Evolutionary conservation across 768 basidiomycete genomes (phyloP).

Genomic region (Macrocybe gigantea): DNA sequence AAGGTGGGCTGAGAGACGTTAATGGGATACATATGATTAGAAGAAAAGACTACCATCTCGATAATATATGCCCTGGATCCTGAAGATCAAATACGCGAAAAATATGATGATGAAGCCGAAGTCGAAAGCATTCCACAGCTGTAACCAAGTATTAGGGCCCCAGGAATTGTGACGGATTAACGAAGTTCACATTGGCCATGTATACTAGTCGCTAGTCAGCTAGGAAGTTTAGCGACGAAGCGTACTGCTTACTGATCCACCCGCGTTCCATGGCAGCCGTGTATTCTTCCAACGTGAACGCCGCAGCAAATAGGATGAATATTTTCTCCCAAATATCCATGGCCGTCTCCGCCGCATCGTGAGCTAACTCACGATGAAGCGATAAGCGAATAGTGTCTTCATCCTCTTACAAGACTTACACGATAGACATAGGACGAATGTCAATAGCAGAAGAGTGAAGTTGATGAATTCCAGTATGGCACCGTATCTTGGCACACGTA

Average conservation of each 20-base stretch:
- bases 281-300: conserved; percentile 84
- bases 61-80: conserved; percentile 54
- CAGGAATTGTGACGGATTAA: background rate
- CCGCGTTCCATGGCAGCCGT: conserved; percentile 84
- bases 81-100: conserved; percentile 57
- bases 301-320: conserved; percentile 72
- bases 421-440: conserved; percentile 70
- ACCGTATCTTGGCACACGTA: conserved; percentile 80
- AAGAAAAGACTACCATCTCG: conserved; percentile 38
- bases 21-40: conserved; percentile 1
- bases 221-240: background rate
- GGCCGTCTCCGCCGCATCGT: no score
- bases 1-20: background rate
- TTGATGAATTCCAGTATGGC: conserved; percentile 75
- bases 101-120: conserved; percentile 69
- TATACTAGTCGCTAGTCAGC: conserved; percentile 48
- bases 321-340: conserved; percentile 48
- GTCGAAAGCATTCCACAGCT: conserved; percentile 94
- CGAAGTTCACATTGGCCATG: conserved; percentile 61
- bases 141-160: conserved; percentile 1
- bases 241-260: conserved; percentile 61
- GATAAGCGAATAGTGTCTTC: background rate
- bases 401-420: conserved; percentile 36
- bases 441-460: conserved; percentile 59
- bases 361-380: no score